Evolutionary conservation across 23 red algal species (phyloP), one percentile per base, ranked within the genome.

Genomic region (Gracilariopsis chorda): DNA sequence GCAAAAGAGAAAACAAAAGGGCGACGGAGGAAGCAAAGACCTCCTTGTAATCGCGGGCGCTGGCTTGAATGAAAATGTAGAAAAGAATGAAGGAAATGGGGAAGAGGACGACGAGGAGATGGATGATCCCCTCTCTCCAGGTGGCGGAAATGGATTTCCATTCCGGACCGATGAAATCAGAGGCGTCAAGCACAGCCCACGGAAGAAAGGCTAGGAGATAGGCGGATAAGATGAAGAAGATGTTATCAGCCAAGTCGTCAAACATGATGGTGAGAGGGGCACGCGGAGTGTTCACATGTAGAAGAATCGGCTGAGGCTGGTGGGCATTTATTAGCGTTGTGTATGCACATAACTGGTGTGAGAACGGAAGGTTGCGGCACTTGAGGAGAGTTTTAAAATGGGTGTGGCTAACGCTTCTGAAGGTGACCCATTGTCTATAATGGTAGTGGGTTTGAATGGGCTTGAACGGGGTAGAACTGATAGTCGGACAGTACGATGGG

Each of bases 121-220:
- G 65, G 13, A 62, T 41, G 11, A 19, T 43, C 21, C 69, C 84
- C 2, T 58, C 19, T 9, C 58, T 29, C 3, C 46, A 29, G 2
- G 65, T 87, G 7, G 34, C 39, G 5, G 53, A 24, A 7, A 87
- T 45, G n/a, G 82, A 44, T n/a, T 74, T 70, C 84, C 84, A 89
- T 64, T 48, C 59, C n/a, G 65, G 40, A 19, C 53, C 49, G 84
- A 89, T 58, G 41, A 76, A 89, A 39, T 89, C 84, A 17, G 34
- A 43, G 52, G 68, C 43, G 41, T 64, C 51, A 51, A 89, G 43
- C 8, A 67, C 52, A 62, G 84, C 77, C 84, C 84, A 89, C 0
- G 84, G 84, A 43, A 89, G 25, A 40, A 89, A 89, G n/a, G 51
- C 84, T 30, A 51, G 44, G 7, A 89, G 37, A 39, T 89, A 89